Conservation (phyloP, 2,329 filamentous ascomycete genomes). For the Huntiella moniliformis region DNA sequence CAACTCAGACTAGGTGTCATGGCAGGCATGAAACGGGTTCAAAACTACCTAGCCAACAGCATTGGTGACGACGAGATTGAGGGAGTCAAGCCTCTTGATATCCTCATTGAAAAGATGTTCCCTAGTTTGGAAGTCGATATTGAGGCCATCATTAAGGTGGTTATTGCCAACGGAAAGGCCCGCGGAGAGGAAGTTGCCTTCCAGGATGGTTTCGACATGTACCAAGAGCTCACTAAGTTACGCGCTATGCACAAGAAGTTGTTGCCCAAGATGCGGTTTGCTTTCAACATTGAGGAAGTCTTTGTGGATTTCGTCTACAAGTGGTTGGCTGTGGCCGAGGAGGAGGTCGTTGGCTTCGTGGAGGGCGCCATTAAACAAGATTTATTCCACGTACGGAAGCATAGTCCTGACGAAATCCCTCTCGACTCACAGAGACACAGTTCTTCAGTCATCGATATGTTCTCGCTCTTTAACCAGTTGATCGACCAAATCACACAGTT, state of each 20-base stretch:
- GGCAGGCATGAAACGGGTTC: conserved; percentile 69
- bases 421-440: conserved; percentile 77
- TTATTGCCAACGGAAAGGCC: conserved; percentile 53
- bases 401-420: conserved; percentile 41
- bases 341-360: conserved; percentile 63
- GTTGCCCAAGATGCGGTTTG: conserved; percentile 56
- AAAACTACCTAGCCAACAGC: conserved; percentile 69
- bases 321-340: conserved; percentile 71
- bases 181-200: conserved; percentile 61
- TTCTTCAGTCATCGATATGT: conserved; percentile 81
- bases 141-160: conserved; percentile 62
- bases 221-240: conserved; percentile 72
- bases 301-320: conserved; percentile 89
- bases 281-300: conserved; percentile 70
- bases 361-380: conserved; percentile 85
- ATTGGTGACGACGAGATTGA: conserved; percentile 50
- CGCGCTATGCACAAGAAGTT: conserved; percentile 61
- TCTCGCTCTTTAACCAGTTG: conserved; percentile 81
- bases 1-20: conserved; percentile 73
- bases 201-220: conserved; percentile 85
- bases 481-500: conserved; percentile 72
- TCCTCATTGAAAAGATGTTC: conserved; percentile 66
- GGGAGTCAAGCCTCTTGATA: conserved; percentile 46
- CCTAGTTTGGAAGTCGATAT: conserved; percentile 84
- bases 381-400: conserved; percentile 55